Evolutionary conservation across 768 basidiomycete species (phyloP).

Genomic region (Lactarius indigo): DNA sequence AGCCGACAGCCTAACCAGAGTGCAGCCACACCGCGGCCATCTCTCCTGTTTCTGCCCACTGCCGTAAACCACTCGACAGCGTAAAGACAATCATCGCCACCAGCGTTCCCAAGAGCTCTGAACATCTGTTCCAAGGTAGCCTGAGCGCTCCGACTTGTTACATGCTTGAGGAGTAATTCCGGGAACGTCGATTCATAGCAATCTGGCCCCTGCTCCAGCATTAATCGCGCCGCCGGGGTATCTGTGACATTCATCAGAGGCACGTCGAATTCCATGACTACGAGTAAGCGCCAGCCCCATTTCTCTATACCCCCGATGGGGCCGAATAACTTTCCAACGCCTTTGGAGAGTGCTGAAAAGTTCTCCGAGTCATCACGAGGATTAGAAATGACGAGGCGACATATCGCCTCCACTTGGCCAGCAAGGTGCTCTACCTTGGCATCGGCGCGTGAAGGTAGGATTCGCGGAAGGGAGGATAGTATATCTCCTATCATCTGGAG

Average conservation of each 20-base stretch:
- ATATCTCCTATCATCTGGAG: slow-evolving; percentile 61
- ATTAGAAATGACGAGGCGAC: slow-evolving; percentile 41
- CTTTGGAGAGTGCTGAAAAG: slow-evolving; percentile 45
- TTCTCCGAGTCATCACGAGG: slow-evolving; percentile 21
- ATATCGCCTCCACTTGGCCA: slow-evolving; percentile 66
- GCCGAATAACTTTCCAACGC: slow-evolving; percentile 65
- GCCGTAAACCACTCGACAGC: slow-evolving; percentile 81
- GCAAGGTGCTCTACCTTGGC: slow-evolving; percentile 68
- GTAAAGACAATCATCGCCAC: slow-evolving; percentile 65
- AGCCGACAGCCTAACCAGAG: slow-evolving; percentile 82
- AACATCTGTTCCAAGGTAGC: slow-evolving; percentile 68
- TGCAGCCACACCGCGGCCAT: slow-evolving; percentile 56
- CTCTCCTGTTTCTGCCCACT: slow-evolving; percentile 45
- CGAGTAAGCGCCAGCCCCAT: slow-evolving; percentile 87
- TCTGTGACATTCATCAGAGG: slow-evolving; percentile 48
- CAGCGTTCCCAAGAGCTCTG: slow-evolving; percentile 62
- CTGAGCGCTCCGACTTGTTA: slow-evolving; percentile 48
- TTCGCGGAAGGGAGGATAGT: slow-evolving; percentile 66
- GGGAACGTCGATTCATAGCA: slow-evolving; percentile 50
- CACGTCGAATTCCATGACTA: slow-evolving; percentile 69
- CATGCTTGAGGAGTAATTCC: slow-evolving; percentile 51
- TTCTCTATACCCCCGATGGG: slow-evolving; percentile 81
- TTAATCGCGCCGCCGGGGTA: slow-evolving; percentile 48
- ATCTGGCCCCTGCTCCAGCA: slow-evolving; percentile 50
- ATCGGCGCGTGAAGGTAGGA: slow-evolving; percentile 68